Conservation (phyloP, 148 eudicot genomes). For the Chenopodium berlandieri region DNA sequence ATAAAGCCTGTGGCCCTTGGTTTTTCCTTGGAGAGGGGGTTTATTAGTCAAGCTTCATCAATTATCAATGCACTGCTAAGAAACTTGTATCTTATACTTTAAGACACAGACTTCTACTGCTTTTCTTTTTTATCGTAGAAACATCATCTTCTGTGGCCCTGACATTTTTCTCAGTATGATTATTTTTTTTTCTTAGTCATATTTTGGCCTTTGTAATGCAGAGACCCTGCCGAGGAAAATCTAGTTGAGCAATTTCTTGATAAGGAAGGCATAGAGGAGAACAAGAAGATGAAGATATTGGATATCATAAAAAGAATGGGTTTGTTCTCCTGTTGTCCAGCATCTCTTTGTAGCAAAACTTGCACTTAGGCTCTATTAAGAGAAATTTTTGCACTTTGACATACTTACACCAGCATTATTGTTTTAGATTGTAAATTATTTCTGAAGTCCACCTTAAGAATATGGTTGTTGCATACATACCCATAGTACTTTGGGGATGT, state of each 20-base stretch:
- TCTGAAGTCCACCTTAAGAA: neutral
- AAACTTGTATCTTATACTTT: neutral
- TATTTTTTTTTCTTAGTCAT: constrained; percentile 8
- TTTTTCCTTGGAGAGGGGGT: neutral
- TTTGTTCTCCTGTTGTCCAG: constrained; percentile 33
- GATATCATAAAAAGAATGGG: constrained; percentile 81
- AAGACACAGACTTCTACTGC: neutral
- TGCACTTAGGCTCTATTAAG: neutral
- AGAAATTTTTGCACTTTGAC: neutral
- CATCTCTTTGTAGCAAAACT: neutral
- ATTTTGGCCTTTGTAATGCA: constrained; percentile 27
- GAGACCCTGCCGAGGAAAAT: constrained; percentile 74
- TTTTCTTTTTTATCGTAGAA: neutral
- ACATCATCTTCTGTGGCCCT: neutral
- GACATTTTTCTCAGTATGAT: neutral
- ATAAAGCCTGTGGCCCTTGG: neutral
- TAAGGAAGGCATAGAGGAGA: constrained; percentile 65
- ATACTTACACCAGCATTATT: neutral
- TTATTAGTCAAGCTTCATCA: neutral
- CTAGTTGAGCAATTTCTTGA: constrained; percentile 77
- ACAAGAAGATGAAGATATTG: constrained; percentile 52
- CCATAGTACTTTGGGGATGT: neutral
- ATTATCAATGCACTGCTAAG: neutral
- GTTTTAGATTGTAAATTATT: neutral
- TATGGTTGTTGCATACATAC: neutral